Evolutionary conservation across 305 asterid species (phyloP).

Genomic region (Coffea humblotiana): DNA sequence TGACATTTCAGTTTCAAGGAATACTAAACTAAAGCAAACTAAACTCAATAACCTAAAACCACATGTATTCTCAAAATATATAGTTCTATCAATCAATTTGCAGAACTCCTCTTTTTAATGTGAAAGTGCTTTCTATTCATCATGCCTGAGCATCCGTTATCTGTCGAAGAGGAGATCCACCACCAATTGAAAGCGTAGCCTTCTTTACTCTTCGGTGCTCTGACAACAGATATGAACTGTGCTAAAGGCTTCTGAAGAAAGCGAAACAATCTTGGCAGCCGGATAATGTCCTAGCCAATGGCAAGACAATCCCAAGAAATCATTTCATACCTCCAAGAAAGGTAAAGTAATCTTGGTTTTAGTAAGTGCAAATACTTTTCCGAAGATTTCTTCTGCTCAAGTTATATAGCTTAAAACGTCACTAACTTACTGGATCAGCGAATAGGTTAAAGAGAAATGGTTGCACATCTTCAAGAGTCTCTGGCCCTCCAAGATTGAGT

Average conservation of each 20-base stretch:
- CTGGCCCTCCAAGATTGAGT: conserved; percentile 99
- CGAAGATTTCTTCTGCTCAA: not conserved
- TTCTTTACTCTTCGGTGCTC: conserved; percentile 98
- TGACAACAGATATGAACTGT: conserved; percentile 82
- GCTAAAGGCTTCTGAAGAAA: conserved; percentile 97
- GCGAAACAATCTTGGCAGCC: conserved; percentile 88
- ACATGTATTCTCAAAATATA: not conserved
- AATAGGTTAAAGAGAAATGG: conserved; percentile 95
- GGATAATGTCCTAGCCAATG: conserved; percentile 79
- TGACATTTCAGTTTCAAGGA: not conserved
- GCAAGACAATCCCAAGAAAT: conserved; percentile 20
- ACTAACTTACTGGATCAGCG: conserved; percentile 85
- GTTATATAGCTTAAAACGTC: not conserved
- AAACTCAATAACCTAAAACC: not conserved
- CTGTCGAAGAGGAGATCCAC: conserved; percentile 98
- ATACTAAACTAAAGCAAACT: not conserved
- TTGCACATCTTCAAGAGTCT: conserved; percentile 94
- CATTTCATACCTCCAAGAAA: conserved; percentile 12
- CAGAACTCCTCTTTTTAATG: not conserved
- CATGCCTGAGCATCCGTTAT: conserved; percentile 96
- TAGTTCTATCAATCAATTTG: not conserved
- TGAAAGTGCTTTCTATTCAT: not conserved
- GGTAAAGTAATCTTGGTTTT: not conserved
- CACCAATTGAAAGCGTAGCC: conserved; percentile 98
- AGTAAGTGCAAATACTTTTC: conserved; percentile 6